Evolutionary conservation across 2,329 filamentous ascomycete species (phyloP), one percentile per base, ranked within the genome.

Genomic region (Lasiodiplodia sp.): DNA sequence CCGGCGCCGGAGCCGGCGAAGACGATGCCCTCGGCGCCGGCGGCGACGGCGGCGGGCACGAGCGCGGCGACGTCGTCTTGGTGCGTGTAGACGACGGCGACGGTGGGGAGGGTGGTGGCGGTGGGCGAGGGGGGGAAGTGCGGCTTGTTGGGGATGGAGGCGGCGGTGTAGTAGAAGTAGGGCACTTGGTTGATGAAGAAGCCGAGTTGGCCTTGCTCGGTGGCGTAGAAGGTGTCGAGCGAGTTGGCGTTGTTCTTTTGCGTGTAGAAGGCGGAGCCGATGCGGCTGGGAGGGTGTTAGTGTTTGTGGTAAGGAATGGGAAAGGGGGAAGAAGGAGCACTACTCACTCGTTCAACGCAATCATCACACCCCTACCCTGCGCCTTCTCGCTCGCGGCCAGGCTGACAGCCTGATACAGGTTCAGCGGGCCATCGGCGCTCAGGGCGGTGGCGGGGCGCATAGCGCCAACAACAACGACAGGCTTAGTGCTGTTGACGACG

Each of bases 361-460:
- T 82, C 83, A 91, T 85, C 18, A 85, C 82, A 51, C 88, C 88
- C 1, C 88, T 81, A 64, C 83, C 80, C 10, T 73, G 75, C 1
- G 85, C 86, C 2, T 77, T 75, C 1, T 81, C 77, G 38, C 78
- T 81, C 1, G 79, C 81, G 0, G 88, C 88, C 3, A 90, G 79
- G 0, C 84, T 87, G 1, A 89, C 87, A 14, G 87, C 86, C 75
- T 87, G 84, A 52, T 88, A 84, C 31, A 90, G 82, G 76, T 91
- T 90, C 73, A 87, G 83, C 18, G 87, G 87, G 0, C 88, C 88
- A 70, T 91, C 88, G 18, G 88, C 87, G 69, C 85, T 87, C 72
- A 89, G 82, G 14, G 87, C 87, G 0, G 88, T 89, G 0, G 87
- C 85, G 4, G 88, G 88, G 11, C 88, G 82, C 88, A 90, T 90